Evolutionary conservation across 2,329 filamentous ascomycete species (phyloP).

Genomic region (Fusarium robinianum): DNA sequence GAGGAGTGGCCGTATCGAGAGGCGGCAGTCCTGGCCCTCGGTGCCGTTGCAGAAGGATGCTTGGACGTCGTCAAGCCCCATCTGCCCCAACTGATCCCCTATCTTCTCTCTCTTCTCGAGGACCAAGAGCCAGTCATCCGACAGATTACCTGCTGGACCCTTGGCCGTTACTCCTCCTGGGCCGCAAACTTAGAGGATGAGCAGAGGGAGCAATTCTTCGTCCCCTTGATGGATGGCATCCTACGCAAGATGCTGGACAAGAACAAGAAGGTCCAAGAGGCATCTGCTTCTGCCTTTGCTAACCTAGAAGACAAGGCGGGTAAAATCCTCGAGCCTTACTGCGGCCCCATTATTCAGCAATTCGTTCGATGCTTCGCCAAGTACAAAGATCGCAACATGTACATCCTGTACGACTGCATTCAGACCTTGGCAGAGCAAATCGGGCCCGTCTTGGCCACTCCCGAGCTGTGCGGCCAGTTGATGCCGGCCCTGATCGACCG

Average conservation of each 20-base stretch:
- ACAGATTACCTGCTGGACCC: slow-evolving; percentile 97
- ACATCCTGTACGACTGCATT: slow-evolving; percentile 97
- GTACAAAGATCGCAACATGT: slow-evolving; percentile 99
- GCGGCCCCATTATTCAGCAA: slow-evolving; percentile 85
- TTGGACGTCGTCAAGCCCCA: slow-evolving; percentile 89
- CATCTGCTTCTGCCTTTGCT: slow-evolving; percentile 92
- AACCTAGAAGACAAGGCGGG: slow-evolving; percentile 94
- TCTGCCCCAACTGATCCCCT: slow-evolving; percentile 86
- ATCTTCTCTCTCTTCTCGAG: slow-evolving; percentile 81
- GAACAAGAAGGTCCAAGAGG: slow-evolving; percentile 98
- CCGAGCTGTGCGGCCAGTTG: slow-evolving; percentile 78
- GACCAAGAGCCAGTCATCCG: slow-evolving; percentile 89
- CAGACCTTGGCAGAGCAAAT: slow-evolving; percentile 95
- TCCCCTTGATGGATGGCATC: slow-evolving; percentile 97
- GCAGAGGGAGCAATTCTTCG: slow-evolving; percentile 79
- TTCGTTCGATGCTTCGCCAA: slow-evolving; percentile 90
- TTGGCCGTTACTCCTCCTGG: slow-evolving; percentile 93
- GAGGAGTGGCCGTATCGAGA: slow-evolving; percentile 90
- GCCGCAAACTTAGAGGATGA: slow-evolving; percentile 74
- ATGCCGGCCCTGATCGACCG: slow-evolving; percentile 92
- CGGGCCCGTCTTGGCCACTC: slow-evolving; percentile 77
- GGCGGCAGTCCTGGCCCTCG: slow-evolving; percentile 90
- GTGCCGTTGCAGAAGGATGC: slow-evolving; percentile 93
- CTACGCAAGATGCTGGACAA: slow-evolving; percentile 91
- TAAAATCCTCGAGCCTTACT: slow-evolving; percentile 79